Percentiles rank a stretch among this genome's conserved stretches.
These are phyloP conservation scores for Phanerochaete carnosa DNA, from an alignment of 768 basidiomycete species.

Conservation along the genomic window DNA sequence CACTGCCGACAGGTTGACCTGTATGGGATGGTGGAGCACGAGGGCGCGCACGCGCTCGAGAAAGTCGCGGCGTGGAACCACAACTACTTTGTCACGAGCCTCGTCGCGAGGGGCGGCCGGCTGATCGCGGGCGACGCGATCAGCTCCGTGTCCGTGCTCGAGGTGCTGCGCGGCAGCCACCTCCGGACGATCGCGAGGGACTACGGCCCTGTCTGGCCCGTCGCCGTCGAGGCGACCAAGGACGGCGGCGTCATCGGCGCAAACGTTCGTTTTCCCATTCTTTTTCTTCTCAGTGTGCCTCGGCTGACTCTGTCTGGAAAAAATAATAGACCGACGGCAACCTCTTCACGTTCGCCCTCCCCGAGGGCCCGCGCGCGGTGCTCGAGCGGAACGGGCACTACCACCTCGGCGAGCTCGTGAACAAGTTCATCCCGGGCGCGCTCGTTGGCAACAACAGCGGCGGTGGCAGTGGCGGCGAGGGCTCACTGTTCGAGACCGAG, in stretches of 20 bases:
- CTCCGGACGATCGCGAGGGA: conserved; percentile 55
- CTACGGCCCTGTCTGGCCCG: conserved; percentile 73
- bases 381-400: conserved; percentile 70
- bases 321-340: conserved; percentile 57
- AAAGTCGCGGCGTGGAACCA: conserved; percentile 68
- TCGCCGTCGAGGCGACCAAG: conserved; percentile 57
- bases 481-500: conserved; percentile 45
- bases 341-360: conserved; percentile 58
- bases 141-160: conserved; percentile 71
- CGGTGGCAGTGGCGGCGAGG: conserved; percentile 27
- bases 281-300: neutral
- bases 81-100: conserved; percentile 72
- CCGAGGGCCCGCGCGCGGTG: conserved; percentile 35
- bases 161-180: conserved; percentile 37
- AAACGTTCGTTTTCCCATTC: conserved; percentile 52
- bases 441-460: conserved; percentile 40
- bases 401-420: conserved; percentile 74
- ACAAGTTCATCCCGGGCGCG: conserved; percentile 71
- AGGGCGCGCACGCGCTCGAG: conserved; percentile 35
- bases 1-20: conserved; percentile 18
- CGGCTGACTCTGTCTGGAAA: neutral
- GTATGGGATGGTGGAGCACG: conserved; percentile 45
- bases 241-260: conserved; percentile 62
- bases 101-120: conserved; percentile 51
- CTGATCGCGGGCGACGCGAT: conserved; percentile 80